Evolutionary conservation across 371 early-diverging fungal genomes (phyloP), one percentile per base, ranked within the genome.

Genomic region (Funneliformis caledonium): DNA sequence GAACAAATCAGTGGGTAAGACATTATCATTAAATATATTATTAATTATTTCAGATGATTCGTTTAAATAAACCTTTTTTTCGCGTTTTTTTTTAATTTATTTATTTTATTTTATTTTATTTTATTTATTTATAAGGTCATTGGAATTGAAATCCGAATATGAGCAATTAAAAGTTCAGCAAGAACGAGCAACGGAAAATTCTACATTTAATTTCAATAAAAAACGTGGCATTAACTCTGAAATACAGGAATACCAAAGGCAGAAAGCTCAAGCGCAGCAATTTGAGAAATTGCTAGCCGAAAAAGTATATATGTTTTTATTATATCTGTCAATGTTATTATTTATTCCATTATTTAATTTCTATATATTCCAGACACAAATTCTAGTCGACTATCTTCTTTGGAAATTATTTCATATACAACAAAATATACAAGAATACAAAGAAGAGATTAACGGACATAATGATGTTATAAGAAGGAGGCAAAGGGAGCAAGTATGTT

Each of bases 1-100:
- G 99, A 99, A 85, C 94, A 96, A 82, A 95, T 99, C 81, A 96
- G 97, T 82, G 99, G 97, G 86, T 91, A 88, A 82, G 33, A 26
- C 26, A 26, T 26, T 26, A 26, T 26, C 26, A 26, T 26, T 50
- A 70, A 22, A 33, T 26, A 14, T 12, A 65, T 64, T 42, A 50
- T 48, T 60, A 80, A 14, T 80, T n/a, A 14, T 22, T 70, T n/a
- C 37, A 33, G 43, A 16, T 2, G 14, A 47, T 70, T 56, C 43
- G 33, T 6, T 72, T 31, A 33, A 26, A 26, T 56, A 19, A 47
- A 42, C 12, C 72, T 68, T 9, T n/a, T n/a, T 52, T 50, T 78
- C 69, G 43, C 33, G 42, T 42, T 45, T 69, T 16, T 31, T 47
- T 10, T 19, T 37, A n/a, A 16, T 43, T 26, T 26, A 26, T 26